Base-by-base conservation (phyloP, 2,329 filamentous ascomycete species). In the Hawksworthiomyces lignivorus region DNA sequence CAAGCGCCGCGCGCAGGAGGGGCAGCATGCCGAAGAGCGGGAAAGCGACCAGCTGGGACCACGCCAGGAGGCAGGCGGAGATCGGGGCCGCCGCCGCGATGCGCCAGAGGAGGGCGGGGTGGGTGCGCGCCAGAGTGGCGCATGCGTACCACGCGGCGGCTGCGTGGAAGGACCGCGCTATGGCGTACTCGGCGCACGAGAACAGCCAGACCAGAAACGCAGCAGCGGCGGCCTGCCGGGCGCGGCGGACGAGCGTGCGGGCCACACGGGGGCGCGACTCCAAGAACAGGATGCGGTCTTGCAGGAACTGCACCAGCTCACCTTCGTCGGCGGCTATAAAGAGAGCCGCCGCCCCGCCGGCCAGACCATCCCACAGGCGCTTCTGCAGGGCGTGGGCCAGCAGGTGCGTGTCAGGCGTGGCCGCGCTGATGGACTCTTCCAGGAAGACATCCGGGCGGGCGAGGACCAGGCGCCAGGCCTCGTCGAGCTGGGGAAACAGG, bases 361-460 rank as follows among this genome's bases (percentile, higher is more conserved):
- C 40, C 9, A 44, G 10, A 10, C 48, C 3, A 31, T 54, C 54
- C 21, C 43, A 49, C 7, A 47, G 20, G 7, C 15, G 15, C 38
- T 55, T 54, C 31, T 50, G 49, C 22, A 42, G 3, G 4, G 14
- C 15, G 18, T 11, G 10, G 6, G 7, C 32, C n/a, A 46, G 34
- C 38, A 52, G 46, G 18, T n/a, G 5, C 30, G 37, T 41, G 24
- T 31, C 14, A 5, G 24, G 24, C 7, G 14, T 46, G 49, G 46
- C 34, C 10, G 43, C 45, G 17, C 46, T 46, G 22, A 60, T 45
- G 27, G 52, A 49, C 19, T 53, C 50, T 18, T 52, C 52, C 14
- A 66, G 38, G 31, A 64, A 62, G 7, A 59, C 50, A 43, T 60
- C 60, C 5, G 62, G 64, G 22, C 54, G 54, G 22, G 59, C 55